Conservation (phyloP, 1,284 basidiomycete genomes). For the Cutaneotrichosporon spelunceum region DNA sequence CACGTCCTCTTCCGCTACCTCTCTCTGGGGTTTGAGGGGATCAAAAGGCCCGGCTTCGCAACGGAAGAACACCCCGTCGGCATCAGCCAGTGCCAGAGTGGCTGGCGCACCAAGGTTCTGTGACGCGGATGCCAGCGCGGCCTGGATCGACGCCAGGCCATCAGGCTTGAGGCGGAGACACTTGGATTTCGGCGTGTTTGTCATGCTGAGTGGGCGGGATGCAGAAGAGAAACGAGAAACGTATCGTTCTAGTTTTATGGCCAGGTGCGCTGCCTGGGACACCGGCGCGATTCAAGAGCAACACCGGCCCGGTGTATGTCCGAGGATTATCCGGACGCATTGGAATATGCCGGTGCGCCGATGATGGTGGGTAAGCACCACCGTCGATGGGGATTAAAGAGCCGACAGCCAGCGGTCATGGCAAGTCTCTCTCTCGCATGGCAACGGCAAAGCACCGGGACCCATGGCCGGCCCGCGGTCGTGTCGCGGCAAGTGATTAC, state of each 20-base stretch:
- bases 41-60: constrained; percentile 30
- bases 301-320: no score
- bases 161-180: constrained; percentile 9
- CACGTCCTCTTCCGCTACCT: constrained; percentile 21
- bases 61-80: constrained; percentile 25
- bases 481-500: no score
- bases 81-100: constrained; percentile 24
- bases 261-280: neutral
- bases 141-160: constrained; percentile 19
- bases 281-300: neutral
- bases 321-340: no score
- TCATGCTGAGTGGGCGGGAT: neutral
- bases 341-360: no score
- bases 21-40: constrained; percentile 16
- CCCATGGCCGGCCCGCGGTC: no score
- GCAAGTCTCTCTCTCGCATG: no score
- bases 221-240: neutral
- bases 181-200: neutral
- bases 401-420: no score
- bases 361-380: no score
- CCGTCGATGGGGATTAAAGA: no score
- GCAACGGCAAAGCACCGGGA: no score
- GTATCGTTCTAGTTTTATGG: neutral
- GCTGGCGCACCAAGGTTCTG: constrained; percentile 18
- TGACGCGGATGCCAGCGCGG: constrained; percentile 20